Evolutionary conservation across 31 red algal genomes (phyloP), one percentile per base, ranked within the genome.

Genomic region (Endocladia muricata): DNA sequence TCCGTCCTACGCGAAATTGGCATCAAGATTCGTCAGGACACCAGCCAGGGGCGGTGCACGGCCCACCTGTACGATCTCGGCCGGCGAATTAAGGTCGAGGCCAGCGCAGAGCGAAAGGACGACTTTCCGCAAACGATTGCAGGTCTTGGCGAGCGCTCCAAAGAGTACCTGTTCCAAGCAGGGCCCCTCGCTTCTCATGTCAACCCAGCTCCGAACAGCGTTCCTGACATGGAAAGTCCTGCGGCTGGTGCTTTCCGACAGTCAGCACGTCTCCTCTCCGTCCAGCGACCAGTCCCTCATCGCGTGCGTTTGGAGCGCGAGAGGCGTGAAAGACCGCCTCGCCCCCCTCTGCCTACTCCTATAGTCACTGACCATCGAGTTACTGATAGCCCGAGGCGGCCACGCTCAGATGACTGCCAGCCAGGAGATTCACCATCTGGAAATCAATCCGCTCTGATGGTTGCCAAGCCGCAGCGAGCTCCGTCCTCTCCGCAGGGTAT

Each of bases 81-180:
- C 19, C 82, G 82, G 6, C 55, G 82, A 11, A 73, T 85, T 39
- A 75, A 76, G 56, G 82, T 85, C 7, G 82, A 85, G 40, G 82
- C 82, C n/a, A 76, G 59, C 33, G 60, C 82, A 47, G 82, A 85
- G 70, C 37, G 58, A 23, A 76, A 76, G 71, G 82, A 85, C 43
- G 82, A 85, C 57, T 75, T 85, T 55, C 82, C 82, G 29, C 70
- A 85, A 61, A 85, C 82, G 4, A 85, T 85, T 69, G 82, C 82
- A 34, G 82, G 67, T 23, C 72, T 85, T 3, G 82, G 82, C 6
- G 71, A 35, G 31, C 37, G n/a, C 8, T 76, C 71, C 2, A 85
- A 85, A 59, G 34, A 77, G 11, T 85, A 85, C 57, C 61, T 85
- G 41, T 85, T 85, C 41, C 72, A 63, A 15, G 82, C 82, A 4